These are phyloP conservation scores for Phtheirospermum japonicum DNA, from an alignment of 257 asterid genomes.

Conservation along the genomic window DNA sequence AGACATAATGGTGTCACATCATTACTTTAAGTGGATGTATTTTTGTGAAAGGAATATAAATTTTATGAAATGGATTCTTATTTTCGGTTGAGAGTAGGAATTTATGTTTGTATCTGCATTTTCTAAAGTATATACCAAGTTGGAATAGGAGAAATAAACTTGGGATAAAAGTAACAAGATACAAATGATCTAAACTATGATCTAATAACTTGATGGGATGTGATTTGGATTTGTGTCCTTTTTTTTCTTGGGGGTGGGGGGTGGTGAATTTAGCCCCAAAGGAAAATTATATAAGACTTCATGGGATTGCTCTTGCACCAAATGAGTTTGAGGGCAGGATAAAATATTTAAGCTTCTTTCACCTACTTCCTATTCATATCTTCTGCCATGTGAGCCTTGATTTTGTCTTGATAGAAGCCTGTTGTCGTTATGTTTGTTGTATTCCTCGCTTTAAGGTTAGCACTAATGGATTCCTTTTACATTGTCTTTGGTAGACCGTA, in stretches of 20 bases:
- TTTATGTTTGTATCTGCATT: neutral
- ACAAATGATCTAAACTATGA: conserved; percentile 12
- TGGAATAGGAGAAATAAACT: neutral
- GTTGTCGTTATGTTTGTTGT: neutral
- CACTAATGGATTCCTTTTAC: conserved; percentile 11
- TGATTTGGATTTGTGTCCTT: neutral
- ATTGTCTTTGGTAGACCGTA: conserved; percentile 3
- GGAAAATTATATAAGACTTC: neutral
- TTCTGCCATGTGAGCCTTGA: neutral
- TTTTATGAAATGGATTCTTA: neutral
- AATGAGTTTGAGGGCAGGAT: conserved; percentile 9
- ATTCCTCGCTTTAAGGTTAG: neutral
- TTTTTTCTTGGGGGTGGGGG: too few relatives aligned
- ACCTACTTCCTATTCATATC: conserved; percentile 8
- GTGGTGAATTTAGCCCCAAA: neutral
- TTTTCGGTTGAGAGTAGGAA: conserved; percentile 11
- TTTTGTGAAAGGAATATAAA: neutral
- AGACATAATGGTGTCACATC: neutral
- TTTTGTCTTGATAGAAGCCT: conserved; percentile 14
- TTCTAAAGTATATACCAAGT: neutral
- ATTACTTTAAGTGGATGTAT: neutral
- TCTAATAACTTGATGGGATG: neutral
- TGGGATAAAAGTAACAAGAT: conserved; percentile 1
- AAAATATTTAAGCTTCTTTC: neutral
- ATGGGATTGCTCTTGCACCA: conserved; percentile 4